A percentile compares a stretch with the other conserved stretches of the same genome.
phyloP scores from a whole-genome alignment of 139 green algal genomes.

The Coelastrella sp. region DNA sequence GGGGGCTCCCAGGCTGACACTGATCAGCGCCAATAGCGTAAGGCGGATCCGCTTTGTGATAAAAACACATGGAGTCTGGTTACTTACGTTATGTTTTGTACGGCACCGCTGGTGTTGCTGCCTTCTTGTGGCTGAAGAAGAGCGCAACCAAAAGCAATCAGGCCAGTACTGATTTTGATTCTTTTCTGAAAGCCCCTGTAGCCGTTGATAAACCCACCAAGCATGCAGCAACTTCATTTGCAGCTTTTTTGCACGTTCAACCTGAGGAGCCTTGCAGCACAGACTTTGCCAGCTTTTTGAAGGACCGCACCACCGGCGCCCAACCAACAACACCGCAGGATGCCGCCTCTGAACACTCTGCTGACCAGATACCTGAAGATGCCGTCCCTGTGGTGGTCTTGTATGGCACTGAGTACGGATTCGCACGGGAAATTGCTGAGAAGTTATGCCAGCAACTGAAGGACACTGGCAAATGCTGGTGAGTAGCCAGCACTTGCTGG shows the following conservation, averaged over 20 bases:
- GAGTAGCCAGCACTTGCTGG: not conserved
- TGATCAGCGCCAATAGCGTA: not conserved
- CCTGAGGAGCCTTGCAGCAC: slow-evolving; percentile 19
- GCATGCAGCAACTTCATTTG: slow-evolving; percentile 8
- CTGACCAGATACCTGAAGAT: slow-evolving; percentile 44
- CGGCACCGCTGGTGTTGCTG: not conserved
- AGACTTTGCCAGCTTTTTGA: slow-evolving; percentile 48
- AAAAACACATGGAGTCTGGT: not conserved
- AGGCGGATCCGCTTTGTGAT: not conserved
- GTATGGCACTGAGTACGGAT: slow-evolving; percentile 93
- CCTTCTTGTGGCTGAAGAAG: slow-evolving; percentile 4
- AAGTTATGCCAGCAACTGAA: slow-evolving; percentile 64
- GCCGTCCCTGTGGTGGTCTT: slow-evolving; percentile 74
- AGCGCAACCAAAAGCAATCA: not conserved
- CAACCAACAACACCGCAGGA: not conserved
- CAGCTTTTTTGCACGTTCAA: slow-evolving; percentile 24
- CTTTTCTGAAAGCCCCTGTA: slow-evolving; percentile 32
- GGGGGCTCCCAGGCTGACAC: not conserved
- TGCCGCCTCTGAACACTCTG: not conserved
- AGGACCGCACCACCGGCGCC: not conserved
- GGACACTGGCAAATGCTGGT: slow-evolving; percentile 56
- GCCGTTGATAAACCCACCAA: not conserved
- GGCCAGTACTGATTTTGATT: slow-evolving; percentile 37
- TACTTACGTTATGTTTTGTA: not conserved
- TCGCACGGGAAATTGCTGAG: slow-evolving; percentile 89